phyloP scores from a whole-genome alignment of 176 grass and related monocot genomes.

The Bolboschoenus planiculmis region DNA sequence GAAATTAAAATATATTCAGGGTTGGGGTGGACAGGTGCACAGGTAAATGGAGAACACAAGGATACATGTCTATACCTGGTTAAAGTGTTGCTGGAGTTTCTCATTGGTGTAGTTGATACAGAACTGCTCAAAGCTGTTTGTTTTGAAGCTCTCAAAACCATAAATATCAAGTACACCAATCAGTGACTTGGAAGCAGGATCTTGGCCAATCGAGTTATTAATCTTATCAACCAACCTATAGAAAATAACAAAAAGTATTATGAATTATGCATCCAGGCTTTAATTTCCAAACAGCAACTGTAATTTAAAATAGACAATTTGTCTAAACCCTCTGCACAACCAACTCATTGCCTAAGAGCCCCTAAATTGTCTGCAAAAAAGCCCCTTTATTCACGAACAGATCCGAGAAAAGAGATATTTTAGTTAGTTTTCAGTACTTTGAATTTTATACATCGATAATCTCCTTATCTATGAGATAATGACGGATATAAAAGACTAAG shows the following conservation, averaged over 20 bases:
- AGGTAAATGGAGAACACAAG: conserved; percentile 15
- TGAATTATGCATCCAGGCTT: background rate
- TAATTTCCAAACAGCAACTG: background rate
- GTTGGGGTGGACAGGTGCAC: background rate
- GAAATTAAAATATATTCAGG: conserved; percentile 25
- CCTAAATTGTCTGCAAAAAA: background rate
- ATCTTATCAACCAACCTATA: conserved; percentile 96
- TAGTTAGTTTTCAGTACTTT: conserved; percentile 4
- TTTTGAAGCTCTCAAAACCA: conserved; percentile 99
- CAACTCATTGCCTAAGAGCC: conserved; percentile 10
- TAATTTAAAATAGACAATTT: conserved; percentile 10
- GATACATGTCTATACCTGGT: conserved; percentile 59
- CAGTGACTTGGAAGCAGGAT: conserved; percentile 76
- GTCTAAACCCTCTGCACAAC: conserved; percentile 23
- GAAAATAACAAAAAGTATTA: background rate
- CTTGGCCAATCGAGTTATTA: conserved; percentile 94
- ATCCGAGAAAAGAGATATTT: background rate
- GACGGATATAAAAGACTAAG: background rate
- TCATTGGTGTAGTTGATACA: conserved; percentile 99
- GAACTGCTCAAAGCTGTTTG: conserved; percentile 97
- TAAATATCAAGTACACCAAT: conserved; percentile 98
- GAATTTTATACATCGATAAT: background rate
- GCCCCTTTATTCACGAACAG: background rate
- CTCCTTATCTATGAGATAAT: background rate
- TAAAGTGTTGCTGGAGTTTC: conserved; percentile 98